Base-by-base conservation (phyloP, 2,329 filamentous ascomycete genomes). In the Bipolaris oryzae region DNA sequence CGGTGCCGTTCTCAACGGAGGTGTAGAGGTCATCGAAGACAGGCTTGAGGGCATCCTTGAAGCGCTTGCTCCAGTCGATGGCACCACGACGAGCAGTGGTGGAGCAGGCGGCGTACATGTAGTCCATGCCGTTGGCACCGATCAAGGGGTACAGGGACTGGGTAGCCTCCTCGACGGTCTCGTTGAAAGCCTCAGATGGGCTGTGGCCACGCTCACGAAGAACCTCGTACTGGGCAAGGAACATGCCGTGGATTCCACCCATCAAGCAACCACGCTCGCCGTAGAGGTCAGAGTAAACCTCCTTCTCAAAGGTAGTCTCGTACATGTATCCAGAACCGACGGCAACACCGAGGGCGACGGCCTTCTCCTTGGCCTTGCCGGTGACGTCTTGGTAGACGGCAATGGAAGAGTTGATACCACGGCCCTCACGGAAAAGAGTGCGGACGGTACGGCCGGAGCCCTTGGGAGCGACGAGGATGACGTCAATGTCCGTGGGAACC, bases 191-290 rank as follows among this genome's bases (percentile, higher is more conserved):
- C 85, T 99, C 95, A 73, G 90, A 94, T 79, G 95, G 95, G 82
- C 86, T 90, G 89, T 99, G 95, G 81, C 95, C 95, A 72, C 91
- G 90, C 89, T 99, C 95, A 77, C 95, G 93, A 81, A 99, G 93
- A 70, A 99, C 95, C 87, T 99, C 95, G 87, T 99, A 99, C 85
- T 99, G 95, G 62, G 95, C 95, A 71, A 99, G 92, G 91, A 99
- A 99, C 95, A 99, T 99, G 79, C 95, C 95, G 87, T 99, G 95
- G 82, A 99, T 99, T 81, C 95, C 95, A 74, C 95, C 95, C 95
- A 99, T 99, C 76, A 99, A 85, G 89, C 95, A 99, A 79, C 95
- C 95, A 84, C 95, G 93, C 90, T 99, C 95, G 81, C 95, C 95
- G 86, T 99, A 99, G 70, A 99, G 89, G 83, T 98, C 95, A 63